Evolutionary conservation across 2,329 filamentous ascomycete species (phyloP).

Genomic region (Penicillium sp.): DNA sequence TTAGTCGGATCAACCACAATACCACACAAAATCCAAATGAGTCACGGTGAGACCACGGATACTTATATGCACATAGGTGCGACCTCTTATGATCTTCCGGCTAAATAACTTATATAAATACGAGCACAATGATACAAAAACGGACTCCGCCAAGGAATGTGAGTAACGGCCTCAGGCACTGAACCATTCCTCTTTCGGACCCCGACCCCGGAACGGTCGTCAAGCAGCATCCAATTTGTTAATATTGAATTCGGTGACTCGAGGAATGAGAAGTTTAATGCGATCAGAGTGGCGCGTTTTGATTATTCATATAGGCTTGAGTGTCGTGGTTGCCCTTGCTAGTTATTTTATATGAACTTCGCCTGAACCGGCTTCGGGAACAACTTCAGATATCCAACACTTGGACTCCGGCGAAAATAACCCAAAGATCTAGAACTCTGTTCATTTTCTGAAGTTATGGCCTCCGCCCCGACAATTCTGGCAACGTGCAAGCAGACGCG

Average conservation of each 20-base stretch:
- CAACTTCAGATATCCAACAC: not conserved
- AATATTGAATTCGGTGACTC: not conserved
- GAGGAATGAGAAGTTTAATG: not conserved
- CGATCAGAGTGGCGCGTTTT: not conserved
- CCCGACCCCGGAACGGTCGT: not conserved
- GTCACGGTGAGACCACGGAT: not conserved
- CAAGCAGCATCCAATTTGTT: not conserved
- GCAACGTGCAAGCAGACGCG: constrained; percentile 66
- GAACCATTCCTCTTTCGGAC: constrained; percentile 24
- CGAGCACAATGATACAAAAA: not conserved
- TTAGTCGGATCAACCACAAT: not conserved
- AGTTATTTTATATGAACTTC: not conserved
- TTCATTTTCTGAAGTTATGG: constrained; percentile 1
- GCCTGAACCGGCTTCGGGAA: not conserved
- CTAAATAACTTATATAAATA: not conserved
- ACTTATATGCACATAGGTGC: not conserved
- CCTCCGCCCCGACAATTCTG: constrained; percentile 42
- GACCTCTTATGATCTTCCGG: not conserved
- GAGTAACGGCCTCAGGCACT: constrained; percentile 11
- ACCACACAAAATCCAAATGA: not conserved
- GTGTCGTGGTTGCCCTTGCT: not conserved
- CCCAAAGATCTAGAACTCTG: not conserved
- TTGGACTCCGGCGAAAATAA: not conserved
- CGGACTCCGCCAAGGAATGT: not conserved
- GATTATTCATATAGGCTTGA: not conserved